These are phyloP conservation scores for Intubia oerlemansii DNA, from an alignment of 2,329 filamentous ascomycete species.

Conservation along the genomic window DNA sequence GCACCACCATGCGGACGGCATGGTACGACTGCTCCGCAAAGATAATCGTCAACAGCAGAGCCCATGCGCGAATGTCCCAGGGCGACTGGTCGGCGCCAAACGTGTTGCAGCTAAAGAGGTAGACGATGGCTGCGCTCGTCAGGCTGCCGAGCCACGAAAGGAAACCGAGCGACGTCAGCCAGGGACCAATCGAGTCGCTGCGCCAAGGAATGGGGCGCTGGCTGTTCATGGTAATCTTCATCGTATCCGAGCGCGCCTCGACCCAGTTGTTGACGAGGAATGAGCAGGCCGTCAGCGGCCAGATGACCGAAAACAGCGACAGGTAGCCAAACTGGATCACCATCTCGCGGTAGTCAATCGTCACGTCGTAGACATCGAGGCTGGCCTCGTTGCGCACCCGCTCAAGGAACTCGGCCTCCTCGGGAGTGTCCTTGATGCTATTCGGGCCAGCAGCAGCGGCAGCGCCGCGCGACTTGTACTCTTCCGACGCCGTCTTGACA, in stretches of 20 bases:
- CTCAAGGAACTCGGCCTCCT: slow-evolving; percentile 61
- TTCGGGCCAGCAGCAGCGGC: slow-evolving; percentile 10
- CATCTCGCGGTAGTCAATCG: slow-evolving; percentile 83
- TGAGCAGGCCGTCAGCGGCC: slow-evolving; percentile 76
- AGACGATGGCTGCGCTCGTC: slow-evolving; percentile 71
- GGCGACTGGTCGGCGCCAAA: slow-evolving; percentile 44
- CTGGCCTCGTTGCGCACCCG: slow-evolving; percentile 69
- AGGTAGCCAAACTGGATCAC: slow-evolving; percentile 73
- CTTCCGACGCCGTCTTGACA: slow-evolving; percentile 52
- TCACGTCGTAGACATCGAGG: slow-evolving; percentile 72
- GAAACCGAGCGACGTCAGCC: slow-evolving; percentile 68
- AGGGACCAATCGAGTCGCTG: slow-evolving; percentile 84
- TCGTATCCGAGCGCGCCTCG: slow-evolving; percentile 69
- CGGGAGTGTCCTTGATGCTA: slow-evolving; percentile 44
- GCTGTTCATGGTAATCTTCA: slow-evolving; percentile 83
- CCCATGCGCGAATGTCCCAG: slow-evolving; percentile 56
- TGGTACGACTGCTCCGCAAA: slow-evolving; percentile 82
- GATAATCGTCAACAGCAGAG: slow-evolving; percentile 60
- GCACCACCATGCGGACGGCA: slow-evolving; percentile 50
- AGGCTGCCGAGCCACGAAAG: slow-evolving; percentile 86
- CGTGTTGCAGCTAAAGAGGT: slow-evolving; percentile 57
- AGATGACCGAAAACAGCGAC: slow-evolving; percentile 76
- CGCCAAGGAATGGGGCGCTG: slow-evolving; percentile 78
- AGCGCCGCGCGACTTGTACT: slow-evolving; percentile 22
- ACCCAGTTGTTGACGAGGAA: slow-evolving; percentile 95